Conservation (phyloP, 805 yeast genomes). For the Cyberlindnera mrakii region DNA sequence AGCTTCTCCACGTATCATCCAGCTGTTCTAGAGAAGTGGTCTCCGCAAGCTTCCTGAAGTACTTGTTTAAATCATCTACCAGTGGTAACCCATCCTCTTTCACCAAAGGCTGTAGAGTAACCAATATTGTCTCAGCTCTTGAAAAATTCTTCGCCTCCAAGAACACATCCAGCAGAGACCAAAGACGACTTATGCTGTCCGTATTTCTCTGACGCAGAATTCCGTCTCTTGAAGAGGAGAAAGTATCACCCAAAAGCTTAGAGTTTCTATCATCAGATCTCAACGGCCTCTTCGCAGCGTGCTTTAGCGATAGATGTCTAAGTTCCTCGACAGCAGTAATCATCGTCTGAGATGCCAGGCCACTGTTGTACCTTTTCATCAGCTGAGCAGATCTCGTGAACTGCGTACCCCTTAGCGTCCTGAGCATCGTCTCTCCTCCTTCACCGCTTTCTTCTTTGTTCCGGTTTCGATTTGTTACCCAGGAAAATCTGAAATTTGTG, state of each 20-base stretch:
- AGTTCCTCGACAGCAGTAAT: constrained; percentile 12
- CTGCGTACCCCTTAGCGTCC: constrained; percentile 1
- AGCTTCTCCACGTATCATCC: constrained; percentile 32
- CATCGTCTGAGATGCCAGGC: background rate
- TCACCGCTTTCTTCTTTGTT: background rate
- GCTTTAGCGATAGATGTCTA: constrained; percentile 5
- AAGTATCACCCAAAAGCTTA: constrained; percentile 11
- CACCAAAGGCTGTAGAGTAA: constrained; percentile 50
- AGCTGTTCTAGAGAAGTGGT: constrained; percentile 34
- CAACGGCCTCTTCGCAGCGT: background rate
- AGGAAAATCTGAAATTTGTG: too few relatives aligned
- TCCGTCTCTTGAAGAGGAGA: constrained; percentile 17
- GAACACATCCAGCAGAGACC: constrained; percentile 77
- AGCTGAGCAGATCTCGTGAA: background rate
- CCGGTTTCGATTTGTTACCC: background rate
- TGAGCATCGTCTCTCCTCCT: constrained; percentile 2
- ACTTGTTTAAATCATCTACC: constrained; percentile 64
- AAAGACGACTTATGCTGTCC: constrained; percentile 57
- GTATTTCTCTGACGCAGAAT: constrained; percentile 28
- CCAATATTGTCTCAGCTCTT: constrained; percentile 64
- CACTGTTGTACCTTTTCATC: background rate
- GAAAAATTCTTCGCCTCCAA: constrained; percentile 56
- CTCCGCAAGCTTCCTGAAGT: constrained; percentile 37
- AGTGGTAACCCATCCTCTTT: constrained; percentile 39
- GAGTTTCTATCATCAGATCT: constrained; percentile 2